Conservation (phyloP, 768 basidiomycete species). For the Psilocybe cyanescens region DNA sequence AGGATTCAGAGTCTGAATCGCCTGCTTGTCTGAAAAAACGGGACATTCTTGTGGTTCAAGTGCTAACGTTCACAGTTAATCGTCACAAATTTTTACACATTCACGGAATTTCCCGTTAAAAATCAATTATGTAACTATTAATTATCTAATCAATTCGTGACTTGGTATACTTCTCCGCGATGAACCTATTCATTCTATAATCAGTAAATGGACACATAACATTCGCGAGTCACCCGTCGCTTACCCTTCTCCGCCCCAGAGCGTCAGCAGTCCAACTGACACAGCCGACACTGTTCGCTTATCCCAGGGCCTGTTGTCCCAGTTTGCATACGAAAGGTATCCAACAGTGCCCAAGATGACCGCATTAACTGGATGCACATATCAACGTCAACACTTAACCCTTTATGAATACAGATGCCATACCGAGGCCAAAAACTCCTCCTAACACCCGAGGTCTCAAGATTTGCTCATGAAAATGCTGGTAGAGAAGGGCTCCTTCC, state of each 20-base stretch:
- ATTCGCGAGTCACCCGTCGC: conserved; percentile 30
- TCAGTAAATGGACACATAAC: not conserved
- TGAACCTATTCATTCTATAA: conserved; percentile 3
- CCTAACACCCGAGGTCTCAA: conserved; percentile 69
- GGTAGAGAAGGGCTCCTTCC: conserved; percentile 60
- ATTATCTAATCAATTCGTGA: conserved; percentile 11
- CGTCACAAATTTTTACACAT: conserved; percentile 18
- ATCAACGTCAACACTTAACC: no score
- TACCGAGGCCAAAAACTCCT: conserved; percentile 64
- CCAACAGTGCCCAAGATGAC: conserved; percentile 65
- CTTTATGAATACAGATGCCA: conserved; percentile 24
- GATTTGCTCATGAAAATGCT: conserved; percentile 55
- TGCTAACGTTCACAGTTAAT: not conserved
- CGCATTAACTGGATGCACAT: conserved; percentile 52
- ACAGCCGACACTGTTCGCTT: conserved; percentile 59
- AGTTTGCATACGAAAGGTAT: conserved; percentile 66
- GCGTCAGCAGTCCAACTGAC: conserved; percentile 57
- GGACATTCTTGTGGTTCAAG: conserved; percentile 56
- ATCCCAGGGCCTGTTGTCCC: conserved; percentile 74
- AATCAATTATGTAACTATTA: conserved; percentile 9
- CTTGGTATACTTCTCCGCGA: conserved; percentile 13
- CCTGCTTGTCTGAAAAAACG: conserved; percentile 88
- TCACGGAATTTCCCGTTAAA: conserved; percentile 9
- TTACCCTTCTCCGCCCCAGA: conserved; percentile 74
- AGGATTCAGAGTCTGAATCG: conserved; percentile 79